Base-by-base conservation (phyloP, 768 basidiomycete genomes). In the Mycena crocata region DNA sequence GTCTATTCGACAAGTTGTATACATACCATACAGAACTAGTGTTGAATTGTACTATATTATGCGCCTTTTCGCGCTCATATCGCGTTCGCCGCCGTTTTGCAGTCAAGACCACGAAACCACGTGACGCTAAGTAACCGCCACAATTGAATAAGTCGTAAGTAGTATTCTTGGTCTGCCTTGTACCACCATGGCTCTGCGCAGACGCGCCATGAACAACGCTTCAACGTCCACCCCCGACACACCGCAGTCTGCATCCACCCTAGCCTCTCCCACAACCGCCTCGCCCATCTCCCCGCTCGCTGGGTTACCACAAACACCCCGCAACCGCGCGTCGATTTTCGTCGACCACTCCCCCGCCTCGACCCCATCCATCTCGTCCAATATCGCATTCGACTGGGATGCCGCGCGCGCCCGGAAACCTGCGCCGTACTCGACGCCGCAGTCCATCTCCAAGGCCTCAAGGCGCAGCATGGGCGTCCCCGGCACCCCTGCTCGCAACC, bases 361-460 rank as follows among this genome's bases (percentile, higher is more conserved):
- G 2, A 89, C 90, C 0, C 89, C 92, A 5, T 94, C 93, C 4
- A 83, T 92, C 50, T 93, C 93, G 7, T 90, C 91, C 1, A 90
- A 91, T 9, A 77, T 85, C 12, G 91, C 93, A 1, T 95, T 95
- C 72, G 93, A 95, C 80, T 95, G 94, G 94, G 90, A 92, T 32
- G 93, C 94, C 0, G 94, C 89, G 15, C 84, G 90, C n/a, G 84
- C 87, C 1, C 82, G 86, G 54, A 84, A 83, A 66, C 89, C 92
- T 5, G 87, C 93, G 5, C 93, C 93, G 4, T 95, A 91, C 82
- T 83, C 82, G 3, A 89, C 89, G 0, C 92, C 92, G 2, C 74
- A 70, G 54, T 83, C 9, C 78, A 79, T 55, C 82, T 74, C 55
- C 87, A 85, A 74, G 79, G 80, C 24, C 2, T 44, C 84, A 73